Evolutionary conservation across 257 asterid genomes (phyloP), one percentile per base, ranked within the genome.

Genomic region (Plantago ovata): DNA sequence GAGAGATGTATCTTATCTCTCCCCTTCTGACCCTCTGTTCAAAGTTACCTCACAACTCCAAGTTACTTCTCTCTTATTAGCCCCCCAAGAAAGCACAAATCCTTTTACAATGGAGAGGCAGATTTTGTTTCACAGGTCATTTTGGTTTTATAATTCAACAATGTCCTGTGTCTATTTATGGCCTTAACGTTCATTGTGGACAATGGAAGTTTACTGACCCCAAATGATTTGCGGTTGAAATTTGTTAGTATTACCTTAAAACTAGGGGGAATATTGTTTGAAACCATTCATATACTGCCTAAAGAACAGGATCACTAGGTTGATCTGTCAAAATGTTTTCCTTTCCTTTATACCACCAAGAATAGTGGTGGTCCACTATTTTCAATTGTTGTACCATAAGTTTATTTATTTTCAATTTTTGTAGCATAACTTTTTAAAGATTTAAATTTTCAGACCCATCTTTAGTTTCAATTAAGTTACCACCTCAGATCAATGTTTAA

Each of bases 1-100:
- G 76, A 66, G 85, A 77, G 78, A 9, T n/a, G 43, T 2, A 24
- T 16, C 6, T 38, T 56, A 49, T 54, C 73, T 62, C 75, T 58
- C 38, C 71, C 72, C 65, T 69, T 49, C 24, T 49, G n/a, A 18
- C 11, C 36, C 4, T 4, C 33, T 49, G 55, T 49, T 28, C 36
- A 28, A 28, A 28, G 4, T 28, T 8, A 8, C 36, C 55, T 49
- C 16, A 21, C 55, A 49, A 21, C 13, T 6, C 55, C 24, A 49
- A 10, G 21, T 21, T 6, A 14, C 51, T 49, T 49, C 55, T 49
- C 55, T 49, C 7, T 11, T 49, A 48, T 21, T 20, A n/a, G 32
- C 14, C 55, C 55, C 36, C 36, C 55, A 18, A 19, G 36, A 24
- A 49, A 15, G 18, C 28, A 19, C 3, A 3, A 20, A 18, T 20